Percentiles rank a stretch among this genome's conserved stretches.
phyloP scores from a whole-genome alignment of 1,284 basidiomycete genomes.

The Phellopilus nigrolimitatus region DNA sequence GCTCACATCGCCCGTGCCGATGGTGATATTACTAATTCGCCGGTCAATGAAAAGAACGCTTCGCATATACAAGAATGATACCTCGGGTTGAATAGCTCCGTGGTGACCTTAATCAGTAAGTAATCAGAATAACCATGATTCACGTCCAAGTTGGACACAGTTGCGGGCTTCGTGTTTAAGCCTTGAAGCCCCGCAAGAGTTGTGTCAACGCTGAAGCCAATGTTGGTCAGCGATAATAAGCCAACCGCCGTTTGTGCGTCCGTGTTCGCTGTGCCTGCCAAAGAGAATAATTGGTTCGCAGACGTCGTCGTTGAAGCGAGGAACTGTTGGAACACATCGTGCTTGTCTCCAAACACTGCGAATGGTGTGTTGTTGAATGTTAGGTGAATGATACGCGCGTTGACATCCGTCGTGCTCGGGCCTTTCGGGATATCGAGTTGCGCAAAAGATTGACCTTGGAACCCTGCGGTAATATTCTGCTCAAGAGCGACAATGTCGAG shows the following conservation, averaged over 20 bases:
- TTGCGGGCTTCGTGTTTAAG: slow-evolving; percentile 54
- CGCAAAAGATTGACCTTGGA: slow-evolving; percentile 54
- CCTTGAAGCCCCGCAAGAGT: slow-evolving; percentile 66
- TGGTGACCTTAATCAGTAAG: slow-evolving; percentile 66
- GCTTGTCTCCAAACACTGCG: slow-evolving; percentile 46
- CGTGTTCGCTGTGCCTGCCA: slow-evolving; percentile 57
- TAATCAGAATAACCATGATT: slow-evolving; percentile 64
- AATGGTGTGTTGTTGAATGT: slow-evolving; percentile 62
- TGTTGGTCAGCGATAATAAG: slow-evolving; percentile 53
- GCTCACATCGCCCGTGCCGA: slow-evolving; percentile 61
- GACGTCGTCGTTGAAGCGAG: slow-evolving; percentile 60
- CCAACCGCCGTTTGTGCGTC: slow-evolving; percentile 71
- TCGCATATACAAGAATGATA: too few species aligned
- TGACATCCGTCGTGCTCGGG: slow-evolving; percentile 59
- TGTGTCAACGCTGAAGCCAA: slow-evolving; percentile 61
- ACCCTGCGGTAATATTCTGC: slow-evolving; percentile 58
- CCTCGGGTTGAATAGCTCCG: slow-evolving; percentile 59
- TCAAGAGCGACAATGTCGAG: slow-evolving; percentile 60
- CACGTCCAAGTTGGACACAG: slow-evolving; percentile 62
- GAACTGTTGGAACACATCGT: slow-evolving; percentile 58
- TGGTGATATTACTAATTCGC: slow-evolving; percentile 69
- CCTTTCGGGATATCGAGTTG: slow-evolving; percentile 59
- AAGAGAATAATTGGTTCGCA: slow-evolving; percentile 43
- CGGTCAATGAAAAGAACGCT: too few species aligned
- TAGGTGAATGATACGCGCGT: slow-evolving; percentile 57